Evolutionary conservation across 352 stramenopile genomes (phyloP), one percentile per base, ranked within the genome.

Genomic region (Phytophthora idaei): DNA sequence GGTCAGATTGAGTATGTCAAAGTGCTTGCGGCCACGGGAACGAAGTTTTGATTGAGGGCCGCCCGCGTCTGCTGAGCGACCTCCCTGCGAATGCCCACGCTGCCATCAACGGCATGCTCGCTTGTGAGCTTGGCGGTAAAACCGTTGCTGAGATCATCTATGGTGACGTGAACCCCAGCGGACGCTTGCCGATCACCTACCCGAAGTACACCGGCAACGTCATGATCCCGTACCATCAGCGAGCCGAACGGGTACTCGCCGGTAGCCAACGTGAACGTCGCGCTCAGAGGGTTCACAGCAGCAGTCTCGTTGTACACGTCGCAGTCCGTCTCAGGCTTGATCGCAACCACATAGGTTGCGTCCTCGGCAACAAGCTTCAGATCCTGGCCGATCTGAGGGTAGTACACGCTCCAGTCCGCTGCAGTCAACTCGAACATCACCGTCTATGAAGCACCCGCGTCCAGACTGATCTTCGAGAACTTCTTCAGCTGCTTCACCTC

Each of bases 71-170:
- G 8, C 73, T 97, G 6, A 69, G 62, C 11, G 80, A 73, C 36
- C 48, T 90, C 7, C 59, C 75, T 0, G 71, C 76, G 5, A 59
- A 71, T 28, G 89, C 86, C n/a, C 66, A 91, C 50, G 89, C 81
- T 27, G 80, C 95, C 11, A 61, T 97, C 28, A 65, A 93, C 46
- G 87, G 71, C 0, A 81, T 91, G 85, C 72, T 95, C 1, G 75
- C 85, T 0, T 85, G 88, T 8, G 82, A 91, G n/a, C 65, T 75
- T 8, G 88, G 89, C 7, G 89, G 89, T 0, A 72, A 89, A 57
- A 87, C 85, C 21, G 76, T 95, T 9, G 85, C 89, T 9, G 84
- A 96, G 53, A 81, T 95, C 56, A 61, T 96, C 29, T 88, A 69
- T 31, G 62, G 62, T 5, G 54, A 64, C 3, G 61, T 69, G 12